phyloP scores from a whole-genome alignment of 2,329 filamentous ascomycete species.

The Neopestalotiopsis rosae region DNA sequence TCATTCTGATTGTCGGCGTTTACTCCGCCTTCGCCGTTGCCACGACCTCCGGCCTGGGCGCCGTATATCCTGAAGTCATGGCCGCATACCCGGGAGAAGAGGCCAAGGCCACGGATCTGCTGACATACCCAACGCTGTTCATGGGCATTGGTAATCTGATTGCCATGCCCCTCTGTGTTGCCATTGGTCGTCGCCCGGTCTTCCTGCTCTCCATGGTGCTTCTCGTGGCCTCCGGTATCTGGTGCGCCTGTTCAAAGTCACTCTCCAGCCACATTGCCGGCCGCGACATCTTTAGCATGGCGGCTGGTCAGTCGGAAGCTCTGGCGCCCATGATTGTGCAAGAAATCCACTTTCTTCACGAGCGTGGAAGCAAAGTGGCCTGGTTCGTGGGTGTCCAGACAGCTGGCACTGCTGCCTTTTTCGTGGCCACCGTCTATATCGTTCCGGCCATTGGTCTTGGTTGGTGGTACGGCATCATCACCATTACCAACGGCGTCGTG shows the following conservation, averaged over 20 bases:
- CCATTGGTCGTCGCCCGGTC: slow-evolving; percentile 38
- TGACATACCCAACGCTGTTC: slow-evolving; percentile 37
- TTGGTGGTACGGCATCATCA: slow-evolving; percentile 31
- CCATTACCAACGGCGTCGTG: slow-evolving; percentile 23
- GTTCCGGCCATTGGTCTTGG: slow-evolving; percentile 22
- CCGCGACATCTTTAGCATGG: slow-evolving; percentile 35
- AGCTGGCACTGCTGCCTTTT: slow-evolving; percentile 22
- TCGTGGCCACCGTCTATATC: slow-evolving; percentile 27
- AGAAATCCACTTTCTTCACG: slow-evolving; percentile 31
- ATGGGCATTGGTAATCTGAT: slow-evolving; percentile 35
- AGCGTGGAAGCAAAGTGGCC: slow-evolving; percentile 23
- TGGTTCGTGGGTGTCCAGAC: slow-evolving; percentile 28
- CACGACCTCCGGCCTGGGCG: slow-evolving; percentile 19
- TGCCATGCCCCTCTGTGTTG: slow-evolving; percentile 40
- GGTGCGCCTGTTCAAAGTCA: slow-evolving; percentile 28
- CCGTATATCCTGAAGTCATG: slow-evolving; percentile 21
- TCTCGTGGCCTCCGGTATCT: slow-evolving; percentile 31
- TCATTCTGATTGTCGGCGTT: slow-evolving; percentile 27
- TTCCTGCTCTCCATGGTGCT: slow-evolving; percentile 34
- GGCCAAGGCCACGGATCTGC: slow-evolving; percentile 26
- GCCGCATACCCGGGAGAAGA: slow-evolving; percentile 24
- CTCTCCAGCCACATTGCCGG: slow-evolving; percentile 33
- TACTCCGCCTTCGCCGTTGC: slow-evolving; percentile 28
- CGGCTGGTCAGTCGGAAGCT: slow-evolving; percentile 39
- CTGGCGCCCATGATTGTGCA: slow-evolving; percentile 29